These are phyloP conservation scores for Fragilaria crotonensis DNA, from an alignment of 108 stramenopile genomes.

Conservation along the genomic window DNA sequence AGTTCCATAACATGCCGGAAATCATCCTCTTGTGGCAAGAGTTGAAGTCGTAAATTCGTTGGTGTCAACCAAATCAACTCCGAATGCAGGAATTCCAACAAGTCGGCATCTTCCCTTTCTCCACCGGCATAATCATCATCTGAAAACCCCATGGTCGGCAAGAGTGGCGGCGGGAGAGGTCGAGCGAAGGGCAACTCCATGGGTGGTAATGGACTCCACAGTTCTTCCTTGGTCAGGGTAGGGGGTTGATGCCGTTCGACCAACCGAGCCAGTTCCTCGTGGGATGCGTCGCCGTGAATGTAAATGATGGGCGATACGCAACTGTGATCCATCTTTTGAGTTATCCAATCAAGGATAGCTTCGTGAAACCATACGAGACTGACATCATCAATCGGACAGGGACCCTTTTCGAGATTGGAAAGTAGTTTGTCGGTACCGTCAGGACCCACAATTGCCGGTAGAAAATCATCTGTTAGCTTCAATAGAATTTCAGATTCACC, in stretches of 20 bases:
- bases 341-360: not conserved
- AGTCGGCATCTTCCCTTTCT: slow-evolving; percentile 22
- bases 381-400: not conserved
- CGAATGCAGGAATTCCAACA: slow-evolving; percentile 51
- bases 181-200: slow-evolving; percentile 36
- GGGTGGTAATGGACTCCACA: slow-evolving; percentile 19
- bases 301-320: not conserved
- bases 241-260: not conserved
- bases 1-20: slow-evolving; percentile 36
- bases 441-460: not conserved
- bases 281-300: not conserved
- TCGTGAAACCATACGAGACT: not conserved
- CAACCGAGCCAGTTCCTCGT: not conserved
- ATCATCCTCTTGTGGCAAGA: slow-evolving; percentile 29
- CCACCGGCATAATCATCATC: slow-evolving; percentile 19
- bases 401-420: not conserved
- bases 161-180: slow-evolving; percentile 39
- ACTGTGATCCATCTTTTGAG: not conserved
- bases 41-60: slow-evolving; percentile 49
- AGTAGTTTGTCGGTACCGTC: not conserved
- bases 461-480: not conserved
- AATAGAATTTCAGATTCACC: not conserved
- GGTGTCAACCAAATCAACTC: slow-evolving; percentile 76
- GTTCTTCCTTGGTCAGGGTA: slow-evolving; percentile 2
- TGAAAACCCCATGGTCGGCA: slow-evolving; percentile 25